Evolutionary conservation across 345 rosid species (phyloP).

Genomic region (Schrenkiella parvula): DNA sequence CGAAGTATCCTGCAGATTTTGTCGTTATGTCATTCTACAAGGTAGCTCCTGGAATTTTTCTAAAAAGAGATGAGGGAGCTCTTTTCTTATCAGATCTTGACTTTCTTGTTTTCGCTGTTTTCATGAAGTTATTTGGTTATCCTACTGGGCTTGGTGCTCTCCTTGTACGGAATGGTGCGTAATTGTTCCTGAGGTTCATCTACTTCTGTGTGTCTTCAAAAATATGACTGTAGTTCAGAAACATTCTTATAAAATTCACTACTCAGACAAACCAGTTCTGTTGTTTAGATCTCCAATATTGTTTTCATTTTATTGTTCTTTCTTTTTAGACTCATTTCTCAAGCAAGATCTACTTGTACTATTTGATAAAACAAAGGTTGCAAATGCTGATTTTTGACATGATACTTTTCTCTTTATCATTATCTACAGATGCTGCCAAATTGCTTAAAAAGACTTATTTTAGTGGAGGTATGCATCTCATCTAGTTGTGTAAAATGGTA

Average conservation of each 20-base stretch:
- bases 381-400: constrained; percentile 15
- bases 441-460: constrained; percentile 81
- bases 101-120: constrained; percentile 20
- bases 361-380: not conserved
- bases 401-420: constrained; percentile 8
- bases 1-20: constrained; percentile 81
- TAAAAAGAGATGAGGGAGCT: constrained; percentile 1
- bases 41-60: constrained; percentile 9
- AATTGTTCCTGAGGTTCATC: constrained; percentile 23
- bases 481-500: not conserved
- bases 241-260: not conserved
- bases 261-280: constrained; percentile 1
- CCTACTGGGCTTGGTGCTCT: constrained; percentile 99
- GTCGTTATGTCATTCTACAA: constrained; percentile 71
- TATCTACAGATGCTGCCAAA: constrained; percentile 73
- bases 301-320: not conserved
- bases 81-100: constrained; percentile 5
- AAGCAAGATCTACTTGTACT: not conserved
- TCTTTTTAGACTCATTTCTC: constrained; percentile 1
- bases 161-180: constrained; percentile 69
- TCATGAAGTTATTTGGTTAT: constrained; percentile 83
- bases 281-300: not conserved
- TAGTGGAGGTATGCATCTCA: constrained; percentile 75
- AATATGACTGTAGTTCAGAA: not conserved
- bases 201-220: constrained; percentile 5